Percentiles rank a stretch among this genome's conserved stretches.
Conservation (phyloP, 2,329 filamentous ascomycete genomes). For the Tolypocladium guangdongense region DNA sequence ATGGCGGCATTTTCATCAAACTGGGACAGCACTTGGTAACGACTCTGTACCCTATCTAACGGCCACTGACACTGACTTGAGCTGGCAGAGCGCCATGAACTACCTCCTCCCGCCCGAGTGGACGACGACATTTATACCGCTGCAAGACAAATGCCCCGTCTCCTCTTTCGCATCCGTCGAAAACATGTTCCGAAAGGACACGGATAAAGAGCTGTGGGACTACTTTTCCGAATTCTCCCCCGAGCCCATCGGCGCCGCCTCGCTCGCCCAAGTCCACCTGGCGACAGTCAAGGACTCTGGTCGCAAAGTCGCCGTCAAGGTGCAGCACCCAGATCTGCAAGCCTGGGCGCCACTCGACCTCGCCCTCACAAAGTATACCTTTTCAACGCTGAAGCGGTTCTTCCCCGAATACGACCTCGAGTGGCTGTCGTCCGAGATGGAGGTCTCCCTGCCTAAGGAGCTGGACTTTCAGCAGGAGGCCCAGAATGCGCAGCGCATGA, state of each 20-base stretch:
- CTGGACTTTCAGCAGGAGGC: conserved; percentile 83
- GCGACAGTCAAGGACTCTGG: conserved; percentile 74
- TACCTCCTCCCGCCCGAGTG: conserved; percentile 86
- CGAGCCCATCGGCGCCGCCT: conserved; percentile 81
- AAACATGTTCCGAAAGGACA: conserved; percentile 77
- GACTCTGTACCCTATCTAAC: background rate
- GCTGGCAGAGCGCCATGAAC: conserved; percentile 71
- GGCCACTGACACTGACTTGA: conserved; percentile 10
- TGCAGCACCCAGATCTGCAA: conserved; percentile 82
- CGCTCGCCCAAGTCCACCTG: conserved; percentile 86
- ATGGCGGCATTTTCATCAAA: conserved; percentile 98
- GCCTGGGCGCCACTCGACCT: conserved; percentile 88
- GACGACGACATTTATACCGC: conserved; percentile 89
- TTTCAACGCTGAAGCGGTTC: conserved; percentile 78
- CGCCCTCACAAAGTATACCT: conserved; percentile 77
- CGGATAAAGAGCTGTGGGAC: conserved; percentile 64
- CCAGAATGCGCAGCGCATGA: conserved; percentile 68
- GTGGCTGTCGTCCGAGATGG: conserved; percentile 92
- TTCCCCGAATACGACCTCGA: conserved; percentile 97
- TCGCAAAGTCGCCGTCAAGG: conserved; percentile 86
- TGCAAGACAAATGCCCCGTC: conserved; percentile 92
- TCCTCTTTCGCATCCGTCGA: conserved; percentile 81
- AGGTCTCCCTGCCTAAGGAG: conserved; percentile 79
- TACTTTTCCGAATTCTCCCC: conserved; percentile 78
- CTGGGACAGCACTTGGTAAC: conserved; percentile 79